Percentiles rank a stretch among this genome's conserved stretches.
Evolutionary conservation across 495 filamentous ascomycete species (phyloP).

Genomic region (Recurvomyces mirabilis): DNA sequence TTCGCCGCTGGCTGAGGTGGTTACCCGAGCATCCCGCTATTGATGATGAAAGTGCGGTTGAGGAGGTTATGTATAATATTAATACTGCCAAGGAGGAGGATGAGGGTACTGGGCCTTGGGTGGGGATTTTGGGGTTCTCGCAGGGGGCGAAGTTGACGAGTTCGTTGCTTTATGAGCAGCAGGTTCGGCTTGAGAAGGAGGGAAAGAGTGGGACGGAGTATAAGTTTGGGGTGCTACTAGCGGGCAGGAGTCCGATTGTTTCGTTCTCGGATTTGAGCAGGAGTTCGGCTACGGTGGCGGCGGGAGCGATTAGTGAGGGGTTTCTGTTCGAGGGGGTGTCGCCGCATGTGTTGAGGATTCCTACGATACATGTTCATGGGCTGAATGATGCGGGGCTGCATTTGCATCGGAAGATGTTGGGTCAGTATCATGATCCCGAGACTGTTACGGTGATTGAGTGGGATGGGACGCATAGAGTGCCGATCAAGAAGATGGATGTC

Average conservation of each 20-base stretch:
- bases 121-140: constrained; percentile 43
- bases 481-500: constrained; percentile 45
- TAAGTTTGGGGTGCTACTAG: constrained; percentile 40
- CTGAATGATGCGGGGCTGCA: constrained; percentile 42
- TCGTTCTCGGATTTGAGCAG: constrained; percentile 31
- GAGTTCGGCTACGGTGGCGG: constrained; percentile 22
- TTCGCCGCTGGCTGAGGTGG: constrained; percentile 48
- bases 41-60: constrained; percentile 32
- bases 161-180: constrained; percentile 34
- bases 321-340: constrained; percentile 26
- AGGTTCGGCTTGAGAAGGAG: constrained; percentile 25
- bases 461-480: constrained; percentile 49
- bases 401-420: constrained; percentile 39
- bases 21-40: constrained; percentile 36
- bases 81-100: constrained; percentile 29
- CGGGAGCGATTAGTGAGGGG: constrained; percentile 31
- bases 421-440: constrained; percentile 38
- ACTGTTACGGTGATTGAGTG: constrained; percentile 44
- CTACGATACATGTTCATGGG: constrained; percentile 56
- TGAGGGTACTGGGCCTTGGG: constrained; percentile 42
- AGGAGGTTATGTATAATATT: constrained; percentile 30
- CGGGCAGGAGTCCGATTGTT: constrained; percentile 46
- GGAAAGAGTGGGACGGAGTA: constrained; percentile 24
- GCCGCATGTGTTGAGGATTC: constrained; percentile 34
- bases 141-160: constrained; percentile 53